Evolutionary conservation across 78 protist species (phyloP), one percentile per base, ranked within the genome.

Genomic region (Emiliania huxleyi): DNA sequence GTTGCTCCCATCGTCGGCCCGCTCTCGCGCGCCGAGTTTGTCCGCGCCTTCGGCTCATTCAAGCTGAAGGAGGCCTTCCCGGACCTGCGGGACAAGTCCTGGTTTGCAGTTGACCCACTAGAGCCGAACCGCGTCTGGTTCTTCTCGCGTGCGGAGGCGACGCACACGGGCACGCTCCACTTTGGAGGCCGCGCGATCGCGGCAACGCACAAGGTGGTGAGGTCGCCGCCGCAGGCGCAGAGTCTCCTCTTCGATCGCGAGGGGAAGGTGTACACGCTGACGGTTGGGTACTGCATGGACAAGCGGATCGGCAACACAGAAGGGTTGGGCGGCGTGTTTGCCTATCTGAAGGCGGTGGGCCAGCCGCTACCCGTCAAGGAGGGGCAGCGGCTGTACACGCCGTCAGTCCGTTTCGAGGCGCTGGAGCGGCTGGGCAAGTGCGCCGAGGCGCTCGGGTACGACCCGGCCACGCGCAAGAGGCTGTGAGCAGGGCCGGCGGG

Each of bases 71-170:
- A 81, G 0, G 87, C 87, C 18, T 0, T 81, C 8, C 87, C 87
- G 18, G 87, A 81, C 48, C 0, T 23, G 3, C 0, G 33, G 48
- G 33, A 37, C 33, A 44, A 44, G 44, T 6, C 48, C 18, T 23
- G 45, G 38, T 81, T 81, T 21, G 44, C 0, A 5, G 45, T 40
- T 21, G 87, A 81, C 44, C 87, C 87, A 0, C n/a, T 81, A 8
- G 87, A 81, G 87, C 87, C 87, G 15, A 81, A 81, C 48, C 42
- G 87, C 0, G 87, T 81, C 44, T 81, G 87, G 87, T 81, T 0
- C 44, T 81, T 81, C 37, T 81, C 87, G n/a, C 87, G 87, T 5
- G 15, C 45, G 4, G 35, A n/a, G 0, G 62, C 33, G 8, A 43
- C 48, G n/a, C 87, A 81, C 48, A 44, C 87, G 29, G 87, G 87